phyloP scores from a whole-genome alignment of 768 basidiomycete species.

The Gymnopilus dilepis region DNA sequence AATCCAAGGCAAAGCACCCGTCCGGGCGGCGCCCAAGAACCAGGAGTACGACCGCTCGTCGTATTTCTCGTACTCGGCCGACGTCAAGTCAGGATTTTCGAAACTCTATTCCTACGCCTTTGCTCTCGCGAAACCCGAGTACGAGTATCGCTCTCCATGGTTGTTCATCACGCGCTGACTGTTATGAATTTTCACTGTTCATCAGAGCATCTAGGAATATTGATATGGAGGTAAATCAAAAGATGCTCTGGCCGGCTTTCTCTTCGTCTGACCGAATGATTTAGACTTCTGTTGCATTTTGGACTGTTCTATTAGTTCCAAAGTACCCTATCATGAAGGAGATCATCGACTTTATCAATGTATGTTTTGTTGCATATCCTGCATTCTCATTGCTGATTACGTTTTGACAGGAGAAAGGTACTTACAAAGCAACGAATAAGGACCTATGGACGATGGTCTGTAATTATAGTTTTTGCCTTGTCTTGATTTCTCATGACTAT shows the following conservation, averaged over 20 bases:
- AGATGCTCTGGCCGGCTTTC: not conserved
- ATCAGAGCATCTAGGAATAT: slow-evolving; percentile 73
- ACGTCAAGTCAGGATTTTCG: slow-evolving; percentile 58
- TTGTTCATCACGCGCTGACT: not conserved
- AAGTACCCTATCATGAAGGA: slow-evolving; percentile 71
- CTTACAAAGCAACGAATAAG: slow-evolving; percentile 81
- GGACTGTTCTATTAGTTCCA: slow-evolving; percentile 75
- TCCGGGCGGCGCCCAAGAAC: slow-evolving; percentile 43
- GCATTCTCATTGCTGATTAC: not conserved
- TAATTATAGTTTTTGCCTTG: not conserved
- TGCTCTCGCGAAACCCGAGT: slow-evolving; percentile 72
- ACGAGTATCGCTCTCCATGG: slow-evolving; percentile 33
- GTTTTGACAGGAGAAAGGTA: slow-evolving; percentile 49
- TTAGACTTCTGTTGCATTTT: slow-evolving; percentile 74
- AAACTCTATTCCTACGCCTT: slow-evolving; percentile 79
- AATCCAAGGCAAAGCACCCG: slow-evolving; percentile 51
- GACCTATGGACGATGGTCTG: slow-evolving; percentile 86
- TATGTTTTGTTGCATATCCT: slow-evolving; percentile 34
- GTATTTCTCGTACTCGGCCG: slow-evolving; percentile 54
- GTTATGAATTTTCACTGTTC: not conserved
- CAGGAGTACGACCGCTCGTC: slow-evolving; percentile 59
- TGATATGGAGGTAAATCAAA: slow-evolving; percentile 71
- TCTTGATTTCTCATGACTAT: slow-evolving; percentile 3
- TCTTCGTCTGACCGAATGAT: not conserved
- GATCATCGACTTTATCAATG: slow-evolving; percentile 69